Percentiles rank a stretch among this genome's conserved stretches.
phyloP scores from a whole-genome alignment of 352 stramenopile genomes.

The Globisporangium acanthophoron region DNA sequence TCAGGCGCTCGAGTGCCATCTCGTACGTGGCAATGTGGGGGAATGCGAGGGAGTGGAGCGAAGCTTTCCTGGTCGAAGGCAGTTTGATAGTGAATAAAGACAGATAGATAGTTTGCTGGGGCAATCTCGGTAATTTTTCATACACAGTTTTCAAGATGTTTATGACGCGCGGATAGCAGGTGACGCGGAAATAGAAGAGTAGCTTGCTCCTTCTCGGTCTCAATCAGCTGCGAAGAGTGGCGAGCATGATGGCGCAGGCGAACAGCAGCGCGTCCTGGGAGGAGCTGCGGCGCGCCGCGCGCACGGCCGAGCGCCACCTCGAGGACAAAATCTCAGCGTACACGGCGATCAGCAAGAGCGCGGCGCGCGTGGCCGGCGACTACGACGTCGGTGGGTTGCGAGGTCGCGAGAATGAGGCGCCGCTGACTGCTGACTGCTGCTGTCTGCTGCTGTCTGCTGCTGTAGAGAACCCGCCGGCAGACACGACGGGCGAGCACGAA shows the following conservation, averaged over 20 bases:
- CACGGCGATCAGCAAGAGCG: conserved; percentile 47
- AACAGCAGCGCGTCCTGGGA: conserved; percentile 52
- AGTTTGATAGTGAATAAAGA: too few species aligned
- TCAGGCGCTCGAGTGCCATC: conserved; percentile 46
- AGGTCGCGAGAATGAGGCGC: neutral
- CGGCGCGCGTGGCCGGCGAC: conserved; percentile 23
- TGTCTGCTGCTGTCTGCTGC: neutral
- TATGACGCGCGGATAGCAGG: too few species aligned
- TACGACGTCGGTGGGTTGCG: conserved; percentile 60
- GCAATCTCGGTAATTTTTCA: too few species aligned
- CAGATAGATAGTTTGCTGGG: too few species aligned
- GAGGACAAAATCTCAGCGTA: conserved; percentile 82
- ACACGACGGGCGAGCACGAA: conserved; percentile 52
- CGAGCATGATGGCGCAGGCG: conserved; percentile 47
- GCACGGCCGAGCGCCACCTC: conserved; percentile 64
- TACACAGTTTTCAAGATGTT: too few species aligned
- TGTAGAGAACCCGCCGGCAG: conserved; percentile 61
- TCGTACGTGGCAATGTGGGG: neutral
- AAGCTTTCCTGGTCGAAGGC: too few species aligned
- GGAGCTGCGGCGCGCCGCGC: conserved; percentile 61
- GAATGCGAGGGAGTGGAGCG: neutral
- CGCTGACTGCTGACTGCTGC: too few species aligned
- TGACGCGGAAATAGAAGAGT: too few species aligned
- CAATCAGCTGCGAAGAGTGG: too few species aligned
- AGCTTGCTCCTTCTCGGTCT: too few species aligned